phyloP scores from a whole-genome alignment of 1,139 yeast genomes.

The Spencermartinsiella ligniputridi region DNA sequence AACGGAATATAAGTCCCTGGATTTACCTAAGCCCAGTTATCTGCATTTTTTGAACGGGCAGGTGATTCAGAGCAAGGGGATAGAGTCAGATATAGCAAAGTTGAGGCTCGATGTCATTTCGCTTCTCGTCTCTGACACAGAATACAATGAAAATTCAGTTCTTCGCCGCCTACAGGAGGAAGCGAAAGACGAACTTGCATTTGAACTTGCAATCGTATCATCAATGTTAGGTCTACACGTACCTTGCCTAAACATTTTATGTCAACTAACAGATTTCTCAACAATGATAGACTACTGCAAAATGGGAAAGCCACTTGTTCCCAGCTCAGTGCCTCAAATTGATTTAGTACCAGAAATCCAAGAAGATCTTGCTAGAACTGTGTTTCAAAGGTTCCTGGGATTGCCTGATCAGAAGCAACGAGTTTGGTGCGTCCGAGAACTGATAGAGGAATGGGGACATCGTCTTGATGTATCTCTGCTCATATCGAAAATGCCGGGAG shows the following conservation, averaged over 20 bases:
- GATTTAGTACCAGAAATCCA: conserved; percentile 14
- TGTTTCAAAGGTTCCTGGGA: conserved; percentile 28
- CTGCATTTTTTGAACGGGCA: conserved; percentile 27
- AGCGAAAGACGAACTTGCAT: conserved; percentile 25
- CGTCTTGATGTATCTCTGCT: conserved; percentile 29
- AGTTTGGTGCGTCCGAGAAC: conserved; percentile 24
- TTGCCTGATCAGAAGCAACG: conserved; percentile 24
- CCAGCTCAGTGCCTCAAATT: conserved; percentile 8
- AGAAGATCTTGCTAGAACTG: conserved; percentile 25
- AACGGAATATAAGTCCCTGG: conserved; percentile 28
- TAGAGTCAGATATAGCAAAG: conserved; percentile 10
- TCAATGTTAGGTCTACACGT: conserved; percentile 33
- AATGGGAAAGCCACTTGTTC: conserved; percentile 22
- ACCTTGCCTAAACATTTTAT: conserved; percentile 32
- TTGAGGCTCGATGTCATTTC: conserved; percentile 29
- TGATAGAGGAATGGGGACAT: conserved; percentile 32
- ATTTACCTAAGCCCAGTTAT: conserved; percentile 35
- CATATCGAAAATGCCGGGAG: conserved; percentile 28
- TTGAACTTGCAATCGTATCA: conserved; percentile 35
- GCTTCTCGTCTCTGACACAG: conserved; percentile 24
- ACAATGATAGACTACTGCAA: conserved; percentile 34
- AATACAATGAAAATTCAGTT: conserved; percentile 27
- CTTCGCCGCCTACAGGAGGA: conserved; percentile 27
- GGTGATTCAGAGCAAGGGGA: conserved; percentile 6
- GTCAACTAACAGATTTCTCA: conserved; percentile 32